Evolutionary conservation across 352 stramenopile genomes (phyloP), one percentile per base, ranked within the genome.

Genomic region (Phytophthora pini): DNA sequence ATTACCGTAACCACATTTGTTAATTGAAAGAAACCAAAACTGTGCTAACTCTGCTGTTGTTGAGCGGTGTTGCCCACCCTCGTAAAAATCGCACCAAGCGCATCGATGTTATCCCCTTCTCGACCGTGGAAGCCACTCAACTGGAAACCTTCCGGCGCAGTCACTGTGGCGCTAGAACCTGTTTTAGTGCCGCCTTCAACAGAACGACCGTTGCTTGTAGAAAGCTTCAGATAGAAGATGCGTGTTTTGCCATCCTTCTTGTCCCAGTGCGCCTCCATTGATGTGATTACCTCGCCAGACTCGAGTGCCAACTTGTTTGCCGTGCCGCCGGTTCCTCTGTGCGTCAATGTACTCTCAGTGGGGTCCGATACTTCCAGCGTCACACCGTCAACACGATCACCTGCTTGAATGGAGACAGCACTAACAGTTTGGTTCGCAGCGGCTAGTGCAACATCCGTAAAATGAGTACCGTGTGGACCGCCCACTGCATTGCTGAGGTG

Each of bases 211-310:
- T 67, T 48, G 51, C 56, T 84, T 3, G 77, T 87, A 20, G 41
- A 72, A 9, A 72, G 69, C 31, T 74, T 76, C 38, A 82, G 39
- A 56, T 81, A 82, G 61, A 82, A 87, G 36, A 82, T 75, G 20
- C 77, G 72, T 36, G 77, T 87, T 39, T 59, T 49, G 29, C 65
- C 54, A 48, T 61, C 62, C 17, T 82, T 68, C 70, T 73, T 72
- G 24, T 45, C 75, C 70, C 69, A 79, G 62, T 82, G 75, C 9
- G 61, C 43, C 54, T 86, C 69, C n/a, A 82, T 53, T 22, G 70
- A 73, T 43, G 45, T 73, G 66, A 84, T 63, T 41, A 76, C 76
- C 67, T 86, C 77, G 4, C 65, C 72, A 32, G 61, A 68, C 5
- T 57, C 64, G 3, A 86, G 61, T 54, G 66, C 70, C 15, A 86